Evolutionary conservation across 148 eudicot genomes (phyloP).

Genomic region (Amaranthus palmeri): DNA sequence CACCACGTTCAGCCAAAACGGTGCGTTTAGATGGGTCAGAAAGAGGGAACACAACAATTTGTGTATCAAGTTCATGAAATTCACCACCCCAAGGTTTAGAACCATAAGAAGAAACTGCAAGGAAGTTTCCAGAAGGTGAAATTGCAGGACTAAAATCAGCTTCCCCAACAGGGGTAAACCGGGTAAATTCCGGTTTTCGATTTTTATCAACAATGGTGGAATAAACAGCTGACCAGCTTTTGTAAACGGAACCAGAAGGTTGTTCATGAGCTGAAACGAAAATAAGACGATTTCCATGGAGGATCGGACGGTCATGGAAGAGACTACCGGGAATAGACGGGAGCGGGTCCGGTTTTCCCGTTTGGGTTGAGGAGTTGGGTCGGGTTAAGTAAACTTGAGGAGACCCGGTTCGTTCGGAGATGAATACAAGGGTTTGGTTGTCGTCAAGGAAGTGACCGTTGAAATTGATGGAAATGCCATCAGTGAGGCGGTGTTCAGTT

Average conservation of each 20-base stretch:
- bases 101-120: conserved; percentile 72
- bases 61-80: conserved; percentile 53
- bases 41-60: conserved; percentile 49
- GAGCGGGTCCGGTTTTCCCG: conserved; percentile 23
- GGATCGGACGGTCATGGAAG: conserved; percentile 66
- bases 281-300: conserved; percentile 31
- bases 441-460: conserved; percentile 55
- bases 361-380: conserved; percentile 1
- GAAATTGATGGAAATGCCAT: conserved; percentile 57
- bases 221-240: conserved; percentile 63
- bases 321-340: conserved; percentile 34
- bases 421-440: conserved; percentile 32
- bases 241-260: conserved; percentile 30
- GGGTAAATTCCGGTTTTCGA: neutral
- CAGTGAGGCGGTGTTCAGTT: conserved; percentile 55
- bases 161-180: conserved; percentile 53
- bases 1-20: conserved; percentile 51
- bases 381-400: conserved; percentile 34
- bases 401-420: conserved; percentile 60
- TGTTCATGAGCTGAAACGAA: conserved; percentile 60
- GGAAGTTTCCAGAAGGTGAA: conserved; percentile 43
- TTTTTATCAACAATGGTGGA: conserved; percentile 11
- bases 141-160: conserved; percentile 72
- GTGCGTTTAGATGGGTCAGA: conserved; percentile 41
- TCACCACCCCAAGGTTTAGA: conserved; percentile 60